These are phyloP conservation scores for Fusarium sp. DNA, from an alignment of 2,329 filamentous ascomycete species.

Conservation along the genomic window DNA sequence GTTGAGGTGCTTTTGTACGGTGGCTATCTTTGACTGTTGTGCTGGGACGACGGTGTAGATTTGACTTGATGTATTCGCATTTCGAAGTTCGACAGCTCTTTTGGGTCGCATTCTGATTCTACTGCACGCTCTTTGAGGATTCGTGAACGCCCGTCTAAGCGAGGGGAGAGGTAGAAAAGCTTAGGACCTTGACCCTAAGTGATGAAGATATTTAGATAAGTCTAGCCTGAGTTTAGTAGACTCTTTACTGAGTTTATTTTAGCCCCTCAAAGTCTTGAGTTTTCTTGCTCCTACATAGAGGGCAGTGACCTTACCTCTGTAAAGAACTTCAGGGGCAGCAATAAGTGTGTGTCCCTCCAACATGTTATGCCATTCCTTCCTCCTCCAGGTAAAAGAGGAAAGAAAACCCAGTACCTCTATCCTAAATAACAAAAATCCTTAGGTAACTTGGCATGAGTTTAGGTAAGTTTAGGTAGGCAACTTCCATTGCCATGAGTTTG, in stretches of 20 bases:
- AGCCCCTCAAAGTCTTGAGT: neutral
- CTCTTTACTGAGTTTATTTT: neutral
- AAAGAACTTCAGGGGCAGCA: neutral
- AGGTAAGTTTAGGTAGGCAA: neutral
- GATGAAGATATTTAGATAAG: neutral
- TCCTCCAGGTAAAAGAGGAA: neutral
- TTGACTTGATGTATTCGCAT: neutral
- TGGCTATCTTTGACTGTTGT: neutral
- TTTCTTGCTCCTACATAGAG: too few species aligned
- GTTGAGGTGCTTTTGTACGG: neutral
- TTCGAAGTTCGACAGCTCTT: neutral
- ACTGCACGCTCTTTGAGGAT: accelerated
- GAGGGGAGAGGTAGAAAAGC: neutral
- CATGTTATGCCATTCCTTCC: neutral
- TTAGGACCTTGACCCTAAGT: neutral
- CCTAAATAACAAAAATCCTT: neutral
- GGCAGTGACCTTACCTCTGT: neutral
- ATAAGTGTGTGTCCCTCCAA: neutral
- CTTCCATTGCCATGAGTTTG: too few species aligned
- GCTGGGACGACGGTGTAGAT: neutral
- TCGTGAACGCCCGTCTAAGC: neutral
- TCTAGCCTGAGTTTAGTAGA: neutral
- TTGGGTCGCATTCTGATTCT: neutral
- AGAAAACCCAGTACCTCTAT: neutral
- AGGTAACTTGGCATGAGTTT: neutral